Evolutionary conservation across 805 yeast genomes (phyloP).

Genomic region (Candida pseudofarinosa): DNA sequence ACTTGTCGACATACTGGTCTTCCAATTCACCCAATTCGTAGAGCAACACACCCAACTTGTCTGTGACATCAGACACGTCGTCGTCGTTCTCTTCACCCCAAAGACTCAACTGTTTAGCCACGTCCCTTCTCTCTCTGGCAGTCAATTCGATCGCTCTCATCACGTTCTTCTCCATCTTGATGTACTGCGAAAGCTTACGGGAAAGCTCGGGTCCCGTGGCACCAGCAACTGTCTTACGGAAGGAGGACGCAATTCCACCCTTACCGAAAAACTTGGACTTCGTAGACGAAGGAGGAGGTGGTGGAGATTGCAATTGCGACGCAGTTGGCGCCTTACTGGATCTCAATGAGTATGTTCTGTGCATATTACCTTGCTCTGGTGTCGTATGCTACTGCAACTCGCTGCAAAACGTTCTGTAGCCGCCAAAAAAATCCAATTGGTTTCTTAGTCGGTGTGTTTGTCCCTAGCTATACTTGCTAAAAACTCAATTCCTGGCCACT

Average conservation of each 20-base stretch:
- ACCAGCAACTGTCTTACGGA: conserved; percentile 73
- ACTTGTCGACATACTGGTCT: conserved; percentile 80
- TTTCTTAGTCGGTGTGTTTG: conserved; percentile 1
- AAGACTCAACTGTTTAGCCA: conserved; percentile 73
- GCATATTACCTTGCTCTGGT: conserved; percentile 52
- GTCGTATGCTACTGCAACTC: background rate
- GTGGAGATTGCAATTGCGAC: conserved; percentile 87
- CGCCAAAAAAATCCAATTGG: background rate
- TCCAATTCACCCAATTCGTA: conserved; percentile 84
- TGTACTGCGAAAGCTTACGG: conserved; percentile 66
- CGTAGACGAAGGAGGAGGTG: conserved; percentile 92
- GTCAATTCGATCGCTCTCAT: conserved; percentile 75
- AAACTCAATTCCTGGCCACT: background rate
- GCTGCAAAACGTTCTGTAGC: background rate
- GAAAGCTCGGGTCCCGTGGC: conserved; percentile 77
- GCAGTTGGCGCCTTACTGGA: conserved; percentile 96
- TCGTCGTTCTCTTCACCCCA: conserved; percentile 91
- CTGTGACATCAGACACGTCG: conserved; percentile 81
- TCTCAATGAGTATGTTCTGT: conserved; percentile 97
- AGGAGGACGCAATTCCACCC: conserved; percentile 57
- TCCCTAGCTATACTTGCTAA: background rate
- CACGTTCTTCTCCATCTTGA: conserved; percentile 79
- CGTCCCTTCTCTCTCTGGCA: conserved; percentile 74
- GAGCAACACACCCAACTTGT: conserved; percentile 77
- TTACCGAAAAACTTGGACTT: conserved; percentile 89